phyloP scores from a whole-genome alignment of 1,139 yeast genomes.

The Hansenula anomala region DNA sequence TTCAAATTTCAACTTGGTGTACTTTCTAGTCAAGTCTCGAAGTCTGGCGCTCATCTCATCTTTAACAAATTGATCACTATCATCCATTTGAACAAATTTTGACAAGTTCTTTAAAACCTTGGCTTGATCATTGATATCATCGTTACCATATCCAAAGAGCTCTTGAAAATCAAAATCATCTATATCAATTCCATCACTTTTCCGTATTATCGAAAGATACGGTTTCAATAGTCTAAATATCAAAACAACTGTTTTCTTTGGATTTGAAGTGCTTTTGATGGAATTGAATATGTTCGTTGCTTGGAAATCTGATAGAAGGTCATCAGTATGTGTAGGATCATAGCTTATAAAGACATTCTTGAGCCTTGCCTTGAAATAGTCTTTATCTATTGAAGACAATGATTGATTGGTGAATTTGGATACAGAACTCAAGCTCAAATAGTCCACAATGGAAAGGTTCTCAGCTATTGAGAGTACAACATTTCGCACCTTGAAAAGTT shows the following conservation, averaged over 20 bases:
- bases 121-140: slow-evolving; percentile 16
- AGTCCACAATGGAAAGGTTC: slow-evolving; percentile 10
- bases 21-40: slow-evolving; percentile 8
- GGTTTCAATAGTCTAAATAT: slow-evolving; percentile 8
- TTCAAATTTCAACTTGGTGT: slow-evolving; percentile 15
- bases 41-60: slow-evolving; percentile 7
- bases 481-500: background rate
- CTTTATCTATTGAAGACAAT: slow-evolving; percentile 5
- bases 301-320: slow-evolving; percentile 13
- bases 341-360: slow-evolving; percentile 8
- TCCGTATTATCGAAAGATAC: slow-evolving; percentile 7
- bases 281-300: slow-evolving; percentile 9
- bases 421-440: slow-evolving; percentile 5
- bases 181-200: background rate
- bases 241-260: slow-evolving; percentile 11
- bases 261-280: slow-evolving; percentile 12
- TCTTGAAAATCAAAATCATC: slow-evolving; percentile 9
- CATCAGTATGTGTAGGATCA: slow-evolving; percentile 10
- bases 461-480: slow-evolving; percentile 9
- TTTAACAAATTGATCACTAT: slow-evolving; percentile 13
- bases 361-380: slow-evolving; percentile 12
- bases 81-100: slow-evolving; percentile 16
- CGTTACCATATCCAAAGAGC: slow-evolving; percentile 7
- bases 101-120: slow-evolving; percentile 13
- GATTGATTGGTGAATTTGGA: slow-evolving; percentile 5